Evolutionary conservation across 139 green algal genomes (phyloP), one percentile per base, ranked within the genome.

Genomic region (Volvox africanus): DNA sequence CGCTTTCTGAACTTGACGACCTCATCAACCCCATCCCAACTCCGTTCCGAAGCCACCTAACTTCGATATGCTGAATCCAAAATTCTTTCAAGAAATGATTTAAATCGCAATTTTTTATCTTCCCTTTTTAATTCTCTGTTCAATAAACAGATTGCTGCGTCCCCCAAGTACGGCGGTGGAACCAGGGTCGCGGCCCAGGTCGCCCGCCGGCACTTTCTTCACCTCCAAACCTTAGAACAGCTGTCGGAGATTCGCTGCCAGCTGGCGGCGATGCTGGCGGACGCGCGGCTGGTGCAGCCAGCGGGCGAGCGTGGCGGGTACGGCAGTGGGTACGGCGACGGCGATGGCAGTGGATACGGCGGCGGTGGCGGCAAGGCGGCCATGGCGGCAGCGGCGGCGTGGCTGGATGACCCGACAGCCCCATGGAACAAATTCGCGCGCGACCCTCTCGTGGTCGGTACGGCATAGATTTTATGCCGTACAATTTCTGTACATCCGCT

Each of bases 221-320:
- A 93, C 24, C 76, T 89, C 50, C 92, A 94, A 76, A 96, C 95
- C 16, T 94, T 99, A 79, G 91, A 97, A 61, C 95, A 97, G 92
- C 93, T 99, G 91, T 79, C 87, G 16, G 96, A 99, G 88, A 97
- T 99, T 95, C 91, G 97, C 9, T 79, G 69, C 62, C 97, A 99
- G 96, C 98, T 99, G 94, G 95, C 95, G 2, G 30, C 86, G 18
- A 96, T 99, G 93, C 94, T 99, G 33, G 93, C 89, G 67, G 97
- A 99, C 62, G 94, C 95, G 2, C 91, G 96, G 68, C 85, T 97
- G 67, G 84, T 96, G 73, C 26, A 32, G 19, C 86, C 86, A 44
- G 44, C 6, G 30, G 73, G 44, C 0, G 65, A 19, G 0, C 1
- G 11, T 37, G 28, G 67, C 1, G 71, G 83, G 35, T 61, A 32